Base-by-base conservation (phyloP, 768 basidiomycete genomes). In the Scleroderma bovista region DNA sequence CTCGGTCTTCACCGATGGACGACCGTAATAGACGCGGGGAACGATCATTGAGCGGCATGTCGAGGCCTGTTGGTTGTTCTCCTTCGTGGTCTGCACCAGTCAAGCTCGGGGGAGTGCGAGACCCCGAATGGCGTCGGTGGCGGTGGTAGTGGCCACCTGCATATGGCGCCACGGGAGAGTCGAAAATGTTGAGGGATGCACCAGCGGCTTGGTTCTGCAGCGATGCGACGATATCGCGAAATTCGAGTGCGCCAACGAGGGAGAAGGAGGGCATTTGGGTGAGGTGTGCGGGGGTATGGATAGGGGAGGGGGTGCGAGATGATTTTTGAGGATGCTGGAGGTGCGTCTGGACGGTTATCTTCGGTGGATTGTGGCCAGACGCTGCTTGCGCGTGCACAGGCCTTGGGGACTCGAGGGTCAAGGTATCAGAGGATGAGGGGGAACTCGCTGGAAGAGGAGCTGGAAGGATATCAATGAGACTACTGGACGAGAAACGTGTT, bases 211-310 rank as follows among this genome's bases (percentile, higher is more conserved):
- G 82, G 44, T 75, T 75, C 54, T 83, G 81, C 20, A 99, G 73
- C 0, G 86, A 84, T 11, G 86, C 76, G 19, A 99, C 86, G 20
- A 97, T 88, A 51, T 93, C 86, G 16, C 93, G 79, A 69, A 99
- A 99, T 67, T 99, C 96, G 39, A 99, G 79, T 0, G 96, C 96
- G 9, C 95, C 92, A 5, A 98, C 80, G 2, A 99, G 78, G 3
- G 95, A 97, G 59, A 92, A 92, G 0, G 87, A 89, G 3, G 87
- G 88, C 68, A 91, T 77, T 52, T 80, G 78, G 10, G 68, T 65
- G 33, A 72, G 65, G 20, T 68, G 66, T 55, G 71, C 51, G 20
- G 74, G 52, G 0, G 62, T 52, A 22, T 64, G 69, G 7, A 74
- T 61, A 6, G 80, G 78, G 2, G 85, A 79, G 12, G 79, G 72